Conservation (phyloP, 2,329 filamentous ascomycete species). For the Ophiostoma tasmaniense region DNA sequence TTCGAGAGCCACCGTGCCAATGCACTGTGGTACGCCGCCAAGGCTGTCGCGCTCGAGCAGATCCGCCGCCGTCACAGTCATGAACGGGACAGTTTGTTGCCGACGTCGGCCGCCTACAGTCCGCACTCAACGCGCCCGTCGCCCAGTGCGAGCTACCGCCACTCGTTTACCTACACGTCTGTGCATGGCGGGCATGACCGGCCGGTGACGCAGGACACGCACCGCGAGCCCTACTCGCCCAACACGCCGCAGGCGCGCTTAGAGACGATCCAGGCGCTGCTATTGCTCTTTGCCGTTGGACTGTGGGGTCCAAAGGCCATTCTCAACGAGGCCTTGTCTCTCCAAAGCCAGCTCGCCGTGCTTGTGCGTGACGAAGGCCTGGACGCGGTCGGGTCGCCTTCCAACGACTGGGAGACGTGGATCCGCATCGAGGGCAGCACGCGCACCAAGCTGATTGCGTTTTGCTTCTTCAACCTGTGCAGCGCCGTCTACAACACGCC, state of each 20-base stretch:
- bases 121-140: slow-evolving; percentile 52
- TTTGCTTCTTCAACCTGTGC: slow-evolving; percentile 55
- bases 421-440: slow-evolving; percentile 48
- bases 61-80: slow-evolving; percentile 49
- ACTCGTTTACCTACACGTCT: slow-evolving; percentile 52
- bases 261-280: slow-evolving; percentile 56
- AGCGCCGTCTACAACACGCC: slow-evolving; percentile 55
- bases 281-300: slow-evolving; percentile 52
- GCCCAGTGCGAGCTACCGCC: slow-evolving; percentile 47
- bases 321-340: slow-evolving; percentile 48
- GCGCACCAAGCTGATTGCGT: slow-evolving; percentile 52
- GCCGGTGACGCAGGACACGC: slow-evolving; percentile 48
- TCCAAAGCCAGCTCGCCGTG: slow-evolving; percentile 51
- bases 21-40: slow-evolving; percentile 53
- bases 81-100: slow-evolving; percentile 48
- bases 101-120: slow-evolving; percentile 50
- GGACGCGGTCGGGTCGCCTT: slow-evolving; percentile 37
- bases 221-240: slow-evolving; percentile 49
- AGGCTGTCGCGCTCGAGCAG: slow-evolving; percentile 49
- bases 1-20: slow-evolving; percentile 53
- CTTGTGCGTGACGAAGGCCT: slow-evolving; percentile 52
- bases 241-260: slow-evolving; percentile 52
- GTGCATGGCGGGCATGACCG: slow-evolving; percentile 43
- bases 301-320: slow-evolving; percentile 55
- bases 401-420: slow-evolving; percentile 52